Evolutionary conservation across 371 early-diverging fungal species (phyloP).

Genomic region (Mucor plumbeus): DNA sequence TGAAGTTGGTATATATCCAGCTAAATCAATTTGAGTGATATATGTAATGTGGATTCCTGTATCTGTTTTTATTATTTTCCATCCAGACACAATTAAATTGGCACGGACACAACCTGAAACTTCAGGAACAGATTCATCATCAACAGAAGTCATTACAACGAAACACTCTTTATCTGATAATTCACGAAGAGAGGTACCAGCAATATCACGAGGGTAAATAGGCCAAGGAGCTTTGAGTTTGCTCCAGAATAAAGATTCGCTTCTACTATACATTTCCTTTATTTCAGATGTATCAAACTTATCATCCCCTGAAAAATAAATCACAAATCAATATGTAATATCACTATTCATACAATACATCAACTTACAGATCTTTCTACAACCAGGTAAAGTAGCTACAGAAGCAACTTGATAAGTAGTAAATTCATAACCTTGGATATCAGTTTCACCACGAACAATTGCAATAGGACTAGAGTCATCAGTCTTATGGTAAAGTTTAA

Average conservation of each 20-base stretch:
- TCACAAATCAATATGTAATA: not conserved
- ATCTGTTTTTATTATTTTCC: conserved; percentile 41
- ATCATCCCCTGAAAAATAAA: conserved; percentile 48
- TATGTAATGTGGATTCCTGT: conserved; percentile 47
- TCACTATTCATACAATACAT: not conserved
- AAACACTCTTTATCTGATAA: conserved; percentile 28
- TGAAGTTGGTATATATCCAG: conserved; percentile 47
- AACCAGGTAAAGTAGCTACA: conserved; percentile 34
- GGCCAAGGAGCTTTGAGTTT: conserved; percentile 56
- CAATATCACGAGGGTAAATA: conserved; percentile 40
- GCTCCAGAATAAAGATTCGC: conserved; percentile 48
- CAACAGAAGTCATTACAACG: conserved; percentile 47
- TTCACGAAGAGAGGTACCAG: conserved; percentile 31
- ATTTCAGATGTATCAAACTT: conserved; percentile 48
- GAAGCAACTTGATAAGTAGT: conserved; percentile 34
- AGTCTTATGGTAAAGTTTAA: conserved; percentile 36
- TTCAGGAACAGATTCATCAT: conserved; percentile 35
- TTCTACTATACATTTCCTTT: conserved; percentile 35
- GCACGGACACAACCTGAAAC: conserved; percentile 45
- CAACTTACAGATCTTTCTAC: conserved; percentile 39
- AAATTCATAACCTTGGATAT: conserved; percentile 24
- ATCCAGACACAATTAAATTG: conserved; percentile 48
- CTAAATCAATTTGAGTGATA: conserved; percentile 51
- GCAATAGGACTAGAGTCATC: conserved; percentile 25
- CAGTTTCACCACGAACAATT: conserved; percentile 36